phyloP scores from a whole-genome alignment of 345 rosid species.

The Sonneratia caseolaris region DNA sequence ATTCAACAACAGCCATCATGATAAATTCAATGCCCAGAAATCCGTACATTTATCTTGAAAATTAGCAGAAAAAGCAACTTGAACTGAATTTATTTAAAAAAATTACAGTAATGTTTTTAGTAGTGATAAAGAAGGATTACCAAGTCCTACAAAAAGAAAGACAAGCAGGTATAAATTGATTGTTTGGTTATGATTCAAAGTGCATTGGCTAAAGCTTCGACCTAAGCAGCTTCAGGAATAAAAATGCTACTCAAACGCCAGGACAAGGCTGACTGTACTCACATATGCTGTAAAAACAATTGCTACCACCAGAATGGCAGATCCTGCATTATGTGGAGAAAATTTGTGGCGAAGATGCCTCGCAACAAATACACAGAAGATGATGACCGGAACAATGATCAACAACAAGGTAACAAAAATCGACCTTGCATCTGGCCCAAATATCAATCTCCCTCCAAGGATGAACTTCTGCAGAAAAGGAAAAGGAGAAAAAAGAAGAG shows the following conservation, averaged over 20 bases:
- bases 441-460: constrained; percentile 84
- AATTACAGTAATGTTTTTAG: neutral
- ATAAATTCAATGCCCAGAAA: neutral
- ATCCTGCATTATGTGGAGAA: constrained; percentile 64
- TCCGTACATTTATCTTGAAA: neutral
- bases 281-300: constrained; percentile 66
- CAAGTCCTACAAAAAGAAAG: neutral
- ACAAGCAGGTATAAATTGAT: neutral
- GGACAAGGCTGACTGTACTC: constrained; percentile 22
- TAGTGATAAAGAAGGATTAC: neutral
- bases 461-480: constrained; percentile 54
- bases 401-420: constrained; percentile 60
- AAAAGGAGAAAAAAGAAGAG: neutral
- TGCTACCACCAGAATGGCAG: constrained; percentile 60
- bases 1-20: neutral
- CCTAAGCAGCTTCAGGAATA: neutral
- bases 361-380: constrained; percentile 85
- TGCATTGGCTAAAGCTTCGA: neutral
- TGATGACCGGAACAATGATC: constrained; percentile 56
- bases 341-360: constrained; percentile 91
- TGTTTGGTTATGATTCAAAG: neutral
- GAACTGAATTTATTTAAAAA: neutral
- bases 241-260: neutral
- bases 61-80: neutral
- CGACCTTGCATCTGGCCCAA: constrained; percentile 95